Base-by-base conservation (phyloP, 129 eudicot genomes). In the Logfia minima region DNA sequence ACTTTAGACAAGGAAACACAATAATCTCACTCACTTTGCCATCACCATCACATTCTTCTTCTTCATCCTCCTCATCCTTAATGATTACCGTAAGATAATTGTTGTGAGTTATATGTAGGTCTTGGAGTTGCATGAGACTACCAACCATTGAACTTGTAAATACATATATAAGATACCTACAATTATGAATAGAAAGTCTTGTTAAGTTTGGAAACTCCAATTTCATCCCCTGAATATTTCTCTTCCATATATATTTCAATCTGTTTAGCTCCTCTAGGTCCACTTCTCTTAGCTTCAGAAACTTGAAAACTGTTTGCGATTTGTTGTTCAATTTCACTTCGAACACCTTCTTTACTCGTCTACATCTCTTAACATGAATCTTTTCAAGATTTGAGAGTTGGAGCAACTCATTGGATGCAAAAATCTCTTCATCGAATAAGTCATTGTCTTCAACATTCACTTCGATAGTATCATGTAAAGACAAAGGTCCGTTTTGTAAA, bases 141-240 rank as follows among this genome's bases (percentile, higher is more conserved):
- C 52, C 72, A 67, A 67, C 72, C 72, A 67, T 67, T 1, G 28
- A n/a, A 67, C 28, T 4, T 34, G 53, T 67, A 9, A 67, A 67
- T 16, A 67, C 72, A 67, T 67, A 8, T 35, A n/a, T n/a, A n/a
- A n/a, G n/a, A n/a, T n/a, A n/a, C n/a, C n/a, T n/a, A 1, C 68
- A 63, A 3, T 7, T 6, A 24, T 1, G 1, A 63, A 63, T 63
- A 63, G n/a, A 11, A 32, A 63, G 35, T 63, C 18, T 24, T 63
- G 68, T 63, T 28, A 63, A 4, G 37, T 63, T 63, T 26, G 68
- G 68, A 11, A 26, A 63, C 26, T 63, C 18, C 17, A 63, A 63
- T 63, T 7, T 10, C 6, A 17, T 28, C 41, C 68, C 6, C 5
- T 28, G 8, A 31, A 31, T 31, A 63, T 63, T 63, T 7, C 41